Evolutionary conservation across 129 eudicot species (phyloP).

Genomic region (Ambrosia artemisiifolia): DNA sequence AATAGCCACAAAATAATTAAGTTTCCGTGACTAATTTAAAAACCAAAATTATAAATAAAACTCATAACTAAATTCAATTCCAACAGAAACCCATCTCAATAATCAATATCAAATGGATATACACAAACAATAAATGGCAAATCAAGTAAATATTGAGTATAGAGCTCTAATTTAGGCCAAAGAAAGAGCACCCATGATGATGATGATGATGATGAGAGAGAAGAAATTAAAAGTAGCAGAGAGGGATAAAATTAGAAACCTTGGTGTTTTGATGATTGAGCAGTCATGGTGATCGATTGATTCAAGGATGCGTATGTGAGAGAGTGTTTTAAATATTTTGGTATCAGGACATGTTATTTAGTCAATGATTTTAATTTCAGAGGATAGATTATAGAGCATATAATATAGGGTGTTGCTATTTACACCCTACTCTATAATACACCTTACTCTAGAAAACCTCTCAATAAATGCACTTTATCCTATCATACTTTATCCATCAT

Average conservation of each 20-base stretch:
- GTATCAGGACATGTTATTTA: too few relatives aligned
- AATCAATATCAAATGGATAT: background rate
- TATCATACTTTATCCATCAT: too few relatives aligned
- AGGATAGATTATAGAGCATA: too few relatives aligned
- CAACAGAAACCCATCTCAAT: background rate
- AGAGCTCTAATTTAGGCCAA: background rate
- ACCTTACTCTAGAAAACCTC: too few relatives aligned
- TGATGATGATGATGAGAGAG: background rate
- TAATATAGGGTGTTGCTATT: too few relatives aligned
- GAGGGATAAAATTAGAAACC: constrained; percentile 27
- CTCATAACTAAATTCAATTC: background rate
- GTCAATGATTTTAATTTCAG: too few relatives aligned
- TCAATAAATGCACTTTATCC: too few relatives aligned
- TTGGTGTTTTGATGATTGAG: constrained; percentile 45
- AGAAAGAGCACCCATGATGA: background rate
- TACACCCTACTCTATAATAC: too few relatives aligned
- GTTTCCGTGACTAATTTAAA: background rate
- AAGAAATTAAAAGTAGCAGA: background rate
- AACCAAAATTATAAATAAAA: background rate
- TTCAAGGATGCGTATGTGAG: background rate
- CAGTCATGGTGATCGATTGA: constrained; percentile 39
- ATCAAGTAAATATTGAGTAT: background rate
- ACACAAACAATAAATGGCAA: background rate
- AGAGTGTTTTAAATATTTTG: too few relatives aligned
- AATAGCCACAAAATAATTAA: background rate